These are phyloP conservation scores for Verticillium zaregamsianum DNA, from an alignment of 2,329 filamentous ascomycete genomes.

Conservation along the genomic window DNA sequence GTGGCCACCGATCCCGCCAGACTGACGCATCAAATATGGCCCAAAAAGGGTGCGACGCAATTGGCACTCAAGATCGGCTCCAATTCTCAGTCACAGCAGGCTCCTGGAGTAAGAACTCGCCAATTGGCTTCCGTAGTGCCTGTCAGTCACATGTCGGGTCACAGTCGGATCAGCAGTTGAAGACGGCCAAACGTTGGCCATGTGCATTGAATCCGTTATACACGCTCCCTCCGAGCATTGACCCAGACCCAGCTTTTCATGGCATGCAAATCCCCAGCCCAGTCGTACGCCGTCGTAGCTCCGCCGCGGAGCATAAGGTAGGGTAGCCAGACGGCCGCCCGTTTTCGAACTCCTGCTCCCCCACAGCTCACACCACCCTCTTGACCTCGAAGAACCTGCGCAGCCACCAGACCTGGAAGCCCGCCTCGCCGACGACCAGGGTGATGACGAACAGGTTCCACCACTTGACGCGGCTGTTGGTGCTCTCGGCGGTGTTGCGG, in stretches of 20 bases:
- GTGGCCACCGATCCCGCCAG: too few relatives aligned
- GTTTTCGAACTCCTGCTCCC: not conserved
- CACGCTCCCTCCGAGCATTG: not conserved
- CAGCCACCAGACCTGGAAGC: conserved; percentile 99
- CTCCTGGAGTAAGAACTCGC: too few relatives aligned
- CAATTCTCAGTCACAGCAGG: too few relatives aligned
- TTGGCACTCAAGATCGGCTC: too few relatives aligned
- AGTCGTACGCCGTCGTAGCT: not conserved
- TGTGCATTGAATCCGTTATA: not conserved
- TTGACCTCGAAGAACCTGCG: conserved; percentile 95
- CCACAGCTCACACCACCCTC: conserved; percentile 54
- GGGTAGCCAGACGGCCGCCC: not conserved
- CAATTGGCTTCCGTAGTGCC: too few relatives aligned
- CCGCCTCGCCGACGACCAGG: conserved; percentile 82
- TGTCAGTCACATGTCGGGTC: too few relatives aligned
- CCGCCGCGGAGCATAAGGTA: not conserved
- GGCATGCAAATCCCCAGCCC: not conserved
- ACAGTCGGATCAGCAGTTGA: not conserved
- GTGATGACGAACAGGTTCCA: conserved; percentile 97
- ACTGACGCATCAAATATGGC: too few relatives aligned
- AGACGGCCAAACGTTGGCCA: not conserved
- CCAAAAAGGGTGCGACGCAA: too few relatives aligned
- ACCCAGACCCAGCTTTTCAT: not conserved
- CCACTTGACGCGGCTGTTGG: conserved; percentile 97
- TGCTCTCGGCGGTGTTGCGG: conserved; percentile 98